A percentile compares a stretch with the other conserved stretches of the same genome.
Evolutionary conservation across 2,329 filamentous ascomycete species (phyloP).

Genomic region (Thermothelomyces thermophilus): DNA sequence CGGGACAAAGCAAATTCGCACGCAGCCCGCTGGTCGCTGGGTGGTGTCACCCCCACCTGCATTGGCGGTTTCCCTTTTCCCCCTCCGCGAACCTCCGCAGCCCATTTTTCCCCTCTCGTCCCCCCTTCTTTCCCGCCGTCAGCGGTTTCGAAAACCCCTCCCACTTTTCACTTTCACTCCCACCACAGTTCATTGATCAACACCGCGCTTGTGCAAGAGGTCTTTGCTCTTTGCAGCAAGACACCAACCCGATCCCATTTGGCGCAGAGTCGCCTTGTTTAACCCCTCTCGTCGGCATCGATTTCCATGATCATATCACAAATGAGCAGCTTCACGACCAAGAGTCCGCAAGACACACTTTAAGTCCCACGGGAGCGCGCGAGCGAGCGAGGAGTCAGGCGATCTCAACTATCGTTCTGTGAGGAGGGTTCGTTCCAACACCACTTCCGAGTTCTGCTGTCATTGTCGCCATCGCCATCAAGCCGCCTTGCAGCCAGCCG

Average conservation of each 20-base stretch:
- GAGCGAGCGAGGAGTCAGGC: conserved; percentile 50
- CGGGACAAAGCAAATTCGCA: conserved; percentile 20
- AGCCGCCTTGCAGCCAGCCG: conserved; percentile 18
- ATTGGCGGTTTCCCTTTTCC: conserved; percentile 17
- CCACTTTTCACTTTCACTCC: conserved; percentile 27
- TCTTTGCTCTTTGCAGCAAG: conserved; percentile 28
- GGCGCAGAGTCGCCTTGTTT: conserved; percentile 32
- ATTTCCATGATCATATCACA: conserved; percentile 52
- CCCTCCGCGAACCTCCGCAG: conserved; percentile 21
- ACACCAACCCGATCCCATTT: conserved; percentile 26
- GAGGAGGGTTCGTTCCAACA: conserved; percentile 28
- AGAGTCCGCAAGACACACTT: conserved; percentile 59
- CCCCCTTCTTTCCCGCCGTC: conserved; percentile 22
- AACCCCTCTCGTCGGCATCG: conserved; percentile 31
- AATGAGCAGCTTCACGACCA: conserved; percentile 45
- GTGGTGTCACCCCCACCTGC: conserved; percentile 20
- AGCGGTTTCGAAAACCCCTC: conserved; percentile 24
- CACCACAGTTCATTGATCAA: conserved; percentile 22
- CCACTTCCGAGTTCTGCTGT: conserved; percentile 30
- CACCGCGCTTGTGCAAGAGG: conserved; percentile 8
- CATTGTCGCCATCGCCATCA: conserved; percentile 29
- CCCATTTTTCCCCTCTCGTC: conserved; percentile 25
- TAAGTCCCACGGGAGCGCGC: conserved; percentile 63
- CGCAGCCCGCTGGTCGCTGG: conserved; percentile 14
- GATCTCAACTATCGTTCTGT: conserved; percentile 56